Evolutionary conservation across 331 rosid species (phyloP).

Genomic region (Quercus tomentella): DNA sequence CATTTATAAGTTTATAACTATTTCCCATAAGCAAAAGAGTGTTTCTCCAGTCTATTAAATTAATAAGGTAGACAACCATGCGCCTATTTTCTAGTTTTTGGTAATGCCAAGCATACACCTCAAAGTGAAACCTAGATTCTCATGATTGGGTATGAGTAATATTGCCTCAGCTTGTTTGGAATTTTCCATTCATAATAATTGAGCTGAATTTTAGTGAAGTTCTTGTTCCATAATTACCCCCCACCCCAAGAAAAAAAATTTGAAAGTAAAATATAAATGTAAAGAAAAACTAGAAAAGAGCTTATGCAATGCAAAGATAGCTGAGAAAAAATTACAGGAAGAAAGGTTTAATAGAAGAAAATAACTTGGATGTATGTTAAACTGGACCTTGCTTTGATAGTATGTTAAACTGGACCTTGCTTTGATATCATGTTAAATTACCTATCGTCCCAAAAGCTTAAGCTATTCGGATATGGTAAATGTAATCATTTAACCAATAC

Average conservation of each 20-base stretch:
- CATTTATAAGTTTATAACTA: too few relatives aligned
- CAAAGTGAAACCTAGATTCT: not conserved
- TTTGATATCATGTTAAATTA: too few relatives aligned
- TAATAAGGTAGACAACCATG: too few relatives aligned
- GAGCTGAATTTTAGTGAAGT: not conserved
- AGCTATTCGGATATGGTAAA: too few relatives aligned
- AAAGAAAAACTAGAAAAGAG: not conserved
- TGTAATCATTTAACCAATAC: too few relatives aligned
- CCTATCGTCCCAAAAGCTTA: too few relatives aligned
- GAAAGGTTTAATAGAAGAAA: too few relatives aligned
- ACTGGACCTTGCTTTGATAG: fast-evolving
- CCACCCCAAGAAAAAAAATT: not conserved
- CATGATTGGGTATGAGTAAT: not conserved
- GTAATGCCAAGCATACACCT: not conserved
- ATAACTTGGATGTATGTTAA: too few relatives aligned
- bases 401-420: too few relatives aligned
- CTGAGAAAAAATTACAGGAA: not conserved
- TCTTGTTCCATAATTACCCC: not conserved
- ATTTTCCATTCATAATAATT: not conserved
- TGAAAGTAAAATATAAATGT: not conserved
- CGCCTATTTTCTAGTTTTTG: not conserved
- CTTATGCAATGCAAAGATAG: not conserved
- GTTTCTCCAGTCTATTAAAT: not conserved
- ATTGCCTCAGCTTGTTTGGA: too few relatives aligned
- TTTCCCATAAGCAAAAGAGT: not conserved